Base-by-base conservation (phyloP, 768 basidiomycete genomes). In the Glaciozyma martinii region DNA sequence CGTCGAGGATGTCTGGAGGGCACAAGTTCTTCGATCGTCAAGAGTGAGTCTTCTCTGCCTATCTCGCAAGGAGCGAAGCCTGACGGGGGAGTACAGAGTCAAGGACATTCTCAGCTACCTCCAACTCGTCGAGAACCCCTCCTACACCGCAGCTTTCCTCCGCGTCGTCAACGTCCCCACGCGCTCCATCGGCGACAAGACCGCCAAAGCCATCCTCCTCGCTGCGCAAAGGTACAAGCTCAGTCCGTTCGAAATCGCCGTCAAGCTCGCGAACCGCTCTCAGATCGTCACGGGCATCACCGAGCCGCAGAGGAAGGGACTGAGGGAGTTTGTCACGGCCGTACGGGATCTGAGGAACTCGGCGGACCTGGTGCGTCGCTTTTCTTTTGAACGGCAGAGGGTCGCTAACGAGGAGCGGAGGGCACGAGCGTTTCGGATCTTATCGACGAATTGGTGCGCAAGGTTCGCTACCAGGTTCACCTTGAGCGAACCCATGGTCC, bases 51-150 rank as follows among this genome's bases (percentile, higher is more conserved):
- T 1, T 59, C 21, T 15, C 42, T 29, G 15, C 21, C 19, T n/a
- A 5, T 25, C 23, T 50, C 25, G 43, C 40, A 32, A 42, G 30
- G n/a, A 15, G 29, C 27, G 15, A 29, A 43, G 44, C 30, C 44
- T 12, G 25, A 15, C 42, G 15, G 49, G 1, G 52, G 5, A 57
- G 40, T 50, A 10, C 66, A 87, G 85, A 59, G 82, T 92, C 73
- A 90, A 90, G 77, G 88, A 90, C 75, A 61, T 90, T 16, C 77
- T 91, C 33, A 85, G 86, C 3, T 92, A 92, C 72, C 79, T 93
- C 5, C 90, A 91, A 73, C 78, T 93, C 5, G 79, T 86, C 3
- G 89, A 90, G 69, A 91, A 91, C 72, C 83, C 85, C 0, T 56
- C 66, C n/a, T 69, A 65, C 60, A 56, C 55, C 23, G 86, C 88